Evolutionary conservation across 169 alveolate genomes (phyloP).

Genomic region (Cryptosporidium meleagridis): DNA sequence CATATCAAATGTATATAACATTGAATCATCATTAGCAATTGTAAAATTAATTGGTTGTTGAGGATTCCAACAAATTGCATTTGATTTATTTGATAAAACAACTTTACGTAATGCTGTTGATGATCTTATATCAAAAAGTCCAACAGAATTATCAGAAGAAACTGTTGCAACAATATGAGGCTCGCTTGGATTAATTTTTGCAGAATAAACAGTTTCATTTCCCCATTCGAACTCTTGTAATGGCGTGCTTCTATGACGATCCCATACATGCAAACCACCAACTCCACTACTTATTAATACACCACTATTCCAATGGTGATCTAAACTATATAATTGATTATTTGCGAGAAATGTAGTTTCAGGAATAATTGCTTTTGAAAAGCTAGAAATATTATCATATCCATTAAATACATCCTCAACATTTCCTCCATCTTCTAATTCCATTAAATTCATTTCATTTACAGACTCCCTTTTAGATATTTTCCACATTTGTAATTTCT

Average conservation of each 20-base stretch:
- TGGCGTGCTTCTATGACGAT: slow-evolving; percentile 89
- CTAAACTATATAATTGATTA: slow-evolving; percentile 62
- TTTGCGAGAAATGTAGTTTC: slow-evolving; percentile 51
- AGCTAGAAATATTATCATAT: slow-evolving; percentile 50
- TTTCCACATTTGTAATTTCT: slow-evolving; percentile 83
- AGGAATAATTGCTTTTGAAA: slow-evolving; percentile 21
- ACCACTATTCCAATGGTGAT: slow-evolving; percentile 64
- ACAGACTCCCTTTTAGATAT: slow-evolving; percentile 46
- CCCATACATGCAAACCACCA: slow-evolving; percentile 86
- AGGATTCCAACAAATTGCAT: slow-evolving; percentile 97
- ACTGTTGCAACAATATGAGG: slow-evolving; percentile 89
- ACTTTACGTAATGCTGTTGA: slow-evolving; percentile 91
- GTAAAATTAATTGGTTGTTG: slow-evolving; percentile 96
- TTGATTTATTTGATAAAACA: slow-evolving; percentile 88
- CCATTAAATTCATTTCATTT: slow-evolving; percentile 7
- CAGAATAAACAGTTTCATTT: slow-evolving; percentile 86
- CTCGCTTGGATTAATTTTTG: slow-evolving; percentile 94
- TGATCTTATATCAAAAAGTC: slow-evolving; percentile 90
- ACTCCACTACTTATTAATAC: slow-evolving; percentile 70
- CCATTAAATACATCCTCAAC: slow-evolving; percentile 70
- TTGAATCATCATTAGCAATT: slow-evolving; percentile 97
- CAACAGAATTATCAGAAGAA: slow-evolving; percentile 89
- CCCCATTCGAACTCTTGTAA: slow-evolving; percentile 88
- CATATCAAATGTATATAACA: slow-evolving; percentile 97
- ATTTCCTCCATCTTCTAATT: slow-evolving; percentile 73